A percentile compares a stretch with the other conserved stretches of the same genome.
Evolutionary conservation across 106 monocot genomes (phyloP).

Genomic region (Cymbidium sinense): DNA sequence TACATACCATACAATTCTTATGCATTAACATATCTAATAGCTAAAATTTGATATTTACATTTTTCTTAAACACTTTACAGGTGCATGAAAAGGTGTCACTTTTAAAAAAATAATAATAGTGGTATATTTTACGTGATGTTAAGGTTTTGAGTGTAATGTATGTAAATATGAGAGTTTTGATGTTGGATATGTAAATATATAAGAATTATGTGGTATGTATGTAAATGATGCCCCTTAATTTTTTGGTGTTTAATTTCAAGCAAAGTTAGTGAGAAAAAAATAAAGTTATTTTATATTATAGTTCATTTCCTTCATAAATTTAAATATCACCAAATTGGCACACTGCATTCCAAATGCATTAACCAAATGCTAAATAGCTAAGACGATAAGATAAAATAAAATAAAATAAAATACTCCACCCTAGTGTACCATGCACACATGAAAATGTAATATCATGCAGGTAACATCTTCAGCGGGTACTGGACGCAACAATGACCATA

Average conservation of each 20-base stretch:
- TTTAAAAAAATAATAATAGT: too few relatives aligned
- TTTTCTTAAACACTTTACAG: too few relatives aligned
- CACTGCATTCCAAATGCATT: neutral
- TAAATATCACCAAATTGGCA: neutral
- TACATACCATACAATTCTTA: too few relatives aligned
- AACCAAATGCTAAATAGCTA: neutral
- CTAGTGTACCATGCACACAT: neutral
- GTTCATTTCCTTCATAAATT: neutral
- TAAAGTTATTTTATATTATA: conserved; percentile 2
- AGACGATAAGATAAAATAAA: neutral
- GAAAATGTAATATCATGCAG: neutral
- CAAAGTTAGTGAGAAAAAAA: neutral
- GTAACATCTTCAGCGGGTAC: neutral
- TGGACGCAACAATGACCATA: neutral
- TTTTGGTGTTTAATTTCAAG: neutral
- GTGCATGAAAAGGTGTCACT: too few relatives aligned
- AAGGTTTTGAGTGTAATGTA: too few relatives aligned
- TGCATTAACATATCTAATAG: too few relatives aligned
- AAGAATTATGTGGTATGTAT: too few relatives aligned
- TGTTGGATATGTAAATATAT: too few relatives aligned
- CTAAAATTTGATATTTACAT: too few relatives aligned
- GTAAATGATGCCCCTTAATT: too few relatives aligned
- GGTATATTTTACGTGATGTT: too few relatives aligned
- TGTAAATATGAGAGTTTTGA: too few relatives aligned
- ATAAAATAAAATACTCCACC: neutral